Percentiles rank a stretch among this genome's conserved stretches.
Conservation (phyloP, 1,139 yeast genomes). For the Taphrina flavorubra region DNA sequence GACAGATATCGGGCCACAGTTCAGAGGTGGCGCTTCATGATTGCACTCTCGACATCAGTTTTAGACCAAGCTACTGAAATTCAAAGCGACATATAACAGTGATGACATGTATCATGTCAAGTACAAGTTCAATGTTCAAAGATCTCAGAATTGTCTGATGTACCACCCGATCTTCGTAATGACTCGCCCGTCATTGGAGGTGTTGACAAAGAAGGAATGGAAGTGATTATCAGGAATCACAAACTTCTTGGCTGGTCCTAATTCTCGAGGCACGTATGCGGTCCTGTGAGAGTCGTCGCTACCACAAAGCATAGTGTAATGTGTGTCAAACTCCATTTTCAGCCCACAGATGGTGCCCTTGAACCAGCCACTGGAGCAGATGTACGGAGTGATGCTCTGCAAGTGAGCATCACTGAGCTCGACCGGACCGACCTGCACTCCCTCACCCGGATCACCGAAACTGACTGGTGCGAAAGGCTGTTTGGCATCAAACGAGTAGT, state of each 20-base stretch:
- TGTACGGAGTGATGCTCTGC: constrained; percentile 1
- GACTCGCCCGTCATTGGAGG: not conserved
- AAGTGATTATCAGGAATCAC: not conserved
- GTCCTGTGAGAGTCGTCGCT: not conserved
- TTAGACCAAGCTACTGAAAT: too few relatives aligned
- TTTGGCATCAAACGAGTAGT: not conserved
- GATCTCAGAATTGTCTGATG: too few relatives aligned
- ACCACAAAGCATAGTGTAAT: not conserved
- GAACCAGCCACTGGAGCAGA: constrained; percentile 2
- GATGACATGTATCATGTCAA: too few relatives aligned
- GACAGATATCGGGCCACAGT: too few relatives aligned
- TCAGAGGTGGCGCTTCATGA: too few relatives aligned
- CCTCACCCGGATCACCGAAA: not conserved
- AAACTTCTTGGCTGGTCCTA: constrained; percentile 8
- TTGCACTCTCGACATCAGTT: too few relatives aligned
- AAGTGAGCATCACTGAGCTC: not conserved
- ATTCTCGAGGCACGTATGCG: not conserved
- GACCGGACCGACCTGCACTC: not conserved
- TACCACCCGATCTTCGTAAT: constrained; percentile 10
- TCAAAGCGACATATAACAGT: too few relatives aligned
- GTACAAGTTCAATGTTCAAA: too few relatives aligned
- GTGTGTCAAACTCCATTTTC: not conserved
- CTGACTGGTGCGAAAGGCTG: not conserved
- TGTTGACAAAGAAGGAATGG: constrained; percentile 13
- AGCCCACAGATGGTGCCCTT: not conserved